phyloP scores from a whole-genome alignment of 352 stramenopile species.

The Globisporangium paddicum region DNA sequence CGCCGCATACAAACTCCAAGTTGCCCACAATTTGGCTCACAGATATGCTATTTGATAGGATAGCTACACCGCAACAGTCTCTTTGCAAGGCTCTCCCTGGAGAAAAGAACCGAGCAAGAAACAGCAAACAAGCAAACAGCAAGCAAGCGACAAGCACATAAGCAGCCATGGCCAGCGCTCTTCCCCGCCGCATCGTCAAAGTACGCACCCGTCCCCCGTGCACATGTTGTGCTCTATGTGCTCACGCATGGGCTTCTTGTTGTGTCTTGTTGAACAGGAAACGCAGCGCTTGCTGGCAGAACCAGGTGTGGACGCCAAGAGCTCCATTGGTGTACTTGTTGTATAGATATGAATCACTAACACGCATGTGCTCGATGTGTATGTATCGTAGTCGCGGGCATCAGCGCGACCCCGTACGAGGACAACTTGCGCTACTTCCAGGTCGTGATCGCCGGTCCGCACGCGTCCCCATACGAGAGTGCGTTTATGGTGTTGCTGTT shows the following conservation, averaged over 20 bases:
- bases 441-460: conserved; percentile 95
- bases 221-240: background rate
- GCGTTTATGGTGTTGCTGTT: conserved; percentile 18
- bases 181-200: conserved; percentile 76
- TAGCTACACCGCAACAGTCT: background rate
- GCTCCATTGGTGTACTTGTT: background rate
- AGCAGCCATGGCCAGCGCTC: conserved; percentile 43
- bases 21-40: background rate
- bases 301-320: conserved; percentile 47
- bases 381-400: conserved; percentile 82
- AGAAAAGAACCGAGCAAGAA: conserved; percentile 1
- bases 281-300: conserved; percentile 94
- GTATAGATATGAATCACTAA: background rate
- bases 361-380: background rate
- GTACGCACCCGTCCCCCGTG: conserved; percentile 13
- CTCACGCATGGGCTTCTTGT: background rate
- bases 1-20: background rate
- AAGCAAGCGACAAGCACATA: conserved; percentile 5
- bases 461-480: conserved; percentile 95
- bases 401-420: conserved; percentile 95
- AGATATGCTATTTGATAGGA: background rate
- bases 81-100: background rate
- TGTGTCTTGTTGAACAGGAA: conserved; percentile 50
- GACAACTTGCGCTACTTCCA: conserved; percentile 99
- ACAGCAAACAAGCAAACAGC: background rate